Percentiles rank a stretch among this genome's conserved stretches.
Conservation (phyloP, 768 basidiomycete genomes). For the Rhodocollybia butyracea region DNA sequence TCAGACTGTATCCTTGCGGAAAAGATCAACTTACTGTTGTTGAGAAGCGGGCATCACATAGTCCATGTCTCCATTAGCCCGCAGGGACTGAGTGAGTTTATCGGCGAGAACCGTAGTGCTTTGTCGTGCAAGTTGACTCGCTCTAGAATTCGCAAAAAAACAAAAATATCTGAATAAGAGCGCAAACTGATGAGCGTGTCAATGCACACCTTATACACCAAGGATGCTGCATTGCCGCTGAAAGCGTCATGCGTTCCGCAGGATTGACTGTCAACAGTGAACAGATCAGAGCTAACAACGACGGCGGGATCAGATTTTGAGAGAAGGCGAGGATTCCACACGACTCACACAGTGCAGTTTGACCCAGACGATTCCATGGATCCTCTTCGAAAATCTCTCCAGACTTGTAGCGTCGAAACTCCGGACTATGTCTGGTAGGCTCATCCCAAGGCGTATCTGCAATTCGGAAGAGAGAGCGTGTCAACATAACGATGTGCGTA, state of each 20-base stretch:
- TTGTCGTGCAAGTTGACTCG: slow-evolving; percentile 63
- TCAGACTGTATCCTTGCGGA: background rate
- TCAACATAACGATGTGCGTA: too few relatives aligned
- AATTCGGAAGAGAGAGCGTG: too few relatives aligned
- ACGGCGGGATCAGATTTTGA: background rate
- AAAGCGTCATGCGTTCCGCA: slow-evolving; percentile 58
- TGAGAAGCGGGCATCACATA: slow-evolving; percentile 52
- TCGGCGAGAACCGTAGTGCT: slow-evolving; percentile 57
- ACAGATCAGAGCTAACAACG: slow-evolving; percentile 64
- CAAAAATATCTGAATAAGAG: background rate
- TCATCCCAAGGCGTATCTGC: slow-evolving; percentile 98
- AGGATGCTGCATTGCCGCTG: slow-evolving; percentile 46
- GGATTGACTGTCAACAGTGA: slow-evolving; percentile 76
- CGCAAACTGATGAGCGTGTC: background rate
- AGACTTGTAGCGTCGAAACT: slow-evolving; percentile 71
- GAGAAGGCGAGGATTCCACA: background rate
- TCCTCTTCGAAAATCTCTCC: slow-evolving; percentile 70
- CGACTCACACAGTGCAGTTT: slow-evolving; percentile 58
- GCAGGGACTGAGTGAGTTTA: slow-evolving; percentile 64
- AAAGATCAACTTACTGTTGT: background rate
- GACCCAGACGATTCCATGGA: slow-evolving; percentile 75
- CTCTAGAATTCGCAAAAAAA: slow-evolving; percentile 43
- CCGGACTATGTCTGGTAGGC: slow-evolving; percentile 74
- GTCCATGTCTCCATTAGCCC: slow-evolving; percentile 70
- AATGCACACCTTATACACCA: slow-evolving; percentile 71